Evolutionary conservation across 495 filamentous ascomycete genomes (phyloP), one percentile per base, ranked within the genome.

Genomic region (Aspergillus bridgeri): DNA sequence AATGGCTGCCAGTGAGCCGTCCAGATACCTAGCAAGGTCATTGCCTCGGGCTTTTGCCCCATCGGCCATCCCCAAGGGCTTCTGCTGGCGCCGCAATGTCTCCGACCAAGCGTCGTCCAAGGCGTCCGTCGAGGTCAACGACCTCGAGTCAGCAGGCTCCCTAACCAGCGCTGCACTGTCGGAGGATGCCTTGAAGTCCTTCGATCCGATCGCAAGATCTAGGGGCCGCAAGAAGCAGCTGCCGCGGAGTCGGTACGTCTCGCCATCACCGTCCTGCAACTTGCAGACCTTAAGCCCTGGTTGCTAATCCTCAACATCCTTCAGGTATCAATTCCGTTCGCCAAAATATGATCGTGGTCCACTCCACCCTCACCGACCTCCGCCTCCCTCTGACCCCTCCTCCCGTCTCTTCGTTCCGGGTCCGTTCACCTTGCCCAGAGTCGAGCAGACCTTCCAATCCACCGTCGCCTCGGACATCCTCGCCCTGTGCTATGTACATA

Each of bases 331-430:
- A 75, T 97, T 87, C 74, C 89, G 89, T 46, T 84, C 94, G 43
- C 95, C 95, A 43, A 90, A 92, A 72, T 98, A 89, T 81, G 83
- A 96, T 73, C 89, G 94, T 69, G 94, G 94, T 54, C 92, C 92
- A 48, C 81, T 98, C 42, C 91, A 97, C 68, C 95, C 94, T 45
- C 85, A 96, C 68, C 89, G 95, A 72, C 91, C 89, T 15, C 94
- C 90, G 5, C 81, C 85, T 11, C 79, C 87, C 46, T 94, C 94
- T 38, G 87, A 92, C 62, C 92, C 94, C 11, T 80, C 86, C 54
- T 96, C 94, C 57, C 87, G 94, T 68, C 75, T 88, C 52, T 98
- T 91, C 77, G 77, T 88, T n/a, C 94, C 94, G 1, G 95, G 95
- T 5, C 94, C 94, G 7, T 98, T 98, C 81, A 87, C 86, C 70